A percentile compares a stretch with the other conserved stretches of the same genome.
phyloP scores from a whole-genome alignment of 805 yeast genomes.

The Saccharomycopsis schoenii region DNA sequence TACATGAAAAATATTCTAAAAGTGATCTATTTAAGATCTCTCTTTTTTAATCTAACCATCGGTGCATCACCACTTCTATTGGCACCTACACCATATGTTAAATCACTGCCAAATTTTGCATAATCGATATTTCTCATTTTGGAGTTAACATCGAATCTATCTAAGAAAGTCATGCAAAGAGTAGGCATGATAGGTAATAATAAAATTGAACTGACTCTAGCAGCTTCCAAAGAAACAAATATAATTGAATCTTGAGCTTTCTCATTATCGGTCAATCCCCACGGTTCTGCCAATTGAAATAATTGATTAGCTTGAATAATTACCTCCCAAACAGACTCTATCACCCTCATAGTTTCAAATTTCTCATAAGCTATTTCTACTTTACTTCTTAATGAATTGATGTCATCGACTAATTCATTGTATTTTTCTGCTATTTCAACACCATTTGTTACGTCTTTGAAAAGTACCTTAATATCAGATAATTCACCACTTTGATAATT shows the following conservation, averaged over 20 bases:
- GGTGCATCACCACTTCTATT: slow-evolving; percentile 46
- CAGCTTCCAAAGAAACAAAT: slow-evolving; percentile 57
- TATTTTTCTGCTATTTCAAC: neutral
- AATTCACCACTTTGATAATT: neutral
- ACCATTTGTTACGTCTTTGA: neutral
- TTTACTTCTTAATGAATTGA: slow-evolving; percentile 28
- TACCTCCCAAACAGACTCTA: slow-evolving; percentile 49
- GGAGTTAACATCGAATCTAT: slow-evolving; percentile 46
- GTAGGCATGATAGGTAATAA: slow-evolving; percentile 68
- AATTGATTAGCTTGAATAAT: slow-evolving; percentile 53
- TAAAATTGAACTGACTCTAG: slow-evolving; percentile 56
- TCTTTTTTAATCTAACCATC: slow-evolving; percentile 26
- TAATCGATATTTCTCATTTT: slow-evolving; percentile 33
- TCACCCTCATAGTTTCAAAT: slow-evolving; percentile 47
- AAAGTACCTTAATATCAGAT: neutral
- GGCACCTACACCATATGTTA: slow-evolving; percentile 47
- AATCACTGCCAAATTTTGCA: slow-evolving; percentile 49
- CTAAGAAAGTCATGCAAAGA: slow-evolving; percentile 45
- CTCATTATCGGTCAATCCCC: slow-evolving; percentile 38
- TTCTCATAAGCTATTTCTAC: slow-evolving; percentile 36
- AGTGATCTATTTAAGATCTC: neutral
- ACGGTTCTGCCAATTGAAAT: slow-evolving; percentile 66
- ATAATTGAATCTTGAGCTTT: slow-evolving; percentile 44
- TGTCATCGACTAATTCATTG: slow-evolving; percentile 23
- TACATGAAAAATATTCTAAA: neutral